Base-by-base conservation (phyloP, 495 filamentous ascomycete genomes). In the Penicillium crystallinum region DNA sequence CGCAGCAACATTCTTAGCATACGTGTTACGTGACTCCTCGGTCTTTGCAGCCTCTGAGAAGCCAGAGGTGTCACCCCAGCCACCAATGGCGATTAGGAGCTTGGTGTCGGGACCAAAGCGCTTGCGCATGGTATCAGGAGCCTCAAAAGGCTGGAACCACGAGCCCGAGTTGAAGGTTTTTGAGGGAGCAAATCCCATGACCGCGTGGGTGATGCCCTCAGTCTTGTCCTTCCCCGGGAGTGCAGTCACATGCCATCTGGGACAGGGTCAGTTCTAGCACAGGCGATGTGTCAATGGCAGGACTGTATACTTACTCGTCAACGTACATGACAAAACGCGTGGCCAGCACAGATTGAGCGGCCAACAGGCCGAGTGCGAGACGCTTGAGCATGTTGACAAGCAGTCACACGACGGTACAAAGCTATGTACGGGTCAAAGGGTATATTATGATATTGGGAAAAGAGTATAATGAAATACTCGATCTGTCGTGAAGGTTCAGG, bases 21-120 rank as follows among this genome's bases (percentile, higher is more conserved):
- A 90, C 18, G 58, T 71, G 45, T 69, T 59, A 11, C 83, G 77
- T 6, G 71, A 75, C 8, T 72, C 60, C 0, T 79, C 74, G 1
- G 76, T 80, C 36, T 72, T 74, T 1, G 82, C 83, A 6, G 76
- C 85, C 1, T 60, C 62, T 0, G 77, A 73, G 65, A 89, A 89
- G 7, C 84, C 86, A 22, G 63, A 55, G 0, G 77, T 80, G 55
- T 90, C 83, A 6, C 85, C 86, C 85, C 86, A 91, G 39, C 86
- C 86, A 6, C 86, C 86, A 48, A 90, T 82, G 30, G 86, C 84
- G 30, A 89, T 71, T 77, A 87, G 77, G 14, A 89, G 61, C 58
- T 82, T 81, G 25, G 86, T 86, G 2, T 74, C 73, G 0, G 76
- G 59, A 1, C 72, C 52, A 57, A 89, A 89, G 39, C 80, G 77